Evolutionary conservation across 306 rosid species (phyloP).

Genomic region (Vicia sativa): DNA sequence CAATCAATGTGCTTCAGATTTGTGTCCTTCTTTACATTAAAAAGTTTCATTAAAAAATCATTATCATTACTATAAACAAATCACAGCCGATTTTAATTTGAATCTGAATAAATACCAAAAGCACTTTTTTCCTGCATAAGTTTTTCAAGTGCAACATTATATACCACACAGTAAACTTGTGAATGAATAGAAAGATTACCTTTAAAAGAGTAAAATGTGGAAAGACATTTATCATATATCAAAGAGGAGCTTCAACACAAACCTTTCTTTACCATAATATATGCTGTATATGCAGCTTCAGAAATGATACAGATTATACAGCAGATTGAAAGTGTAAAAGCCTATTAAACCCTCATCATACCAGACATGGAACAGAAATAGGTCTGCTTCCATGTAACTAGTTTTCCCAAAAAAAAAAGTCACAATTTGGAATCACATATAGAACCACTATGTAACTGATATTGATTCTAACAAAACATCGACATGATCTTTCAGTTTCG

Average conservation of each 20-base stretch:
- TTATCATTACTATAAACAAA: background rate
- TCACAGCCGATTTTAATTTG: background rate
- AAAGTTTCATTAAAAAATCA: background rate
- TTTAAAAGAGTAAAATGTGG: background rate
- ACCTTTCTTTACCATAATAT: conserved; percentile 21
- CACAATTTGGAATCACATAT: conserved; percentile 14
- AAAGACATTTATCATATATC: background rate
- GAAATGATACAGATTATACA: conserved; percentile 30
- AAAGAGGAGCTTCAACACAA: conserved; percentile 2
- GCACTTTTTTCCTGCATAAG: background rate
- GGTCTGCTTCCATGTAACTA: conserved; percentile 13
- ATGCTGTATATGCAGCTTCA: conserved; percentile 36
- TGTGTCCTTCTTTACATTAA: background rate
- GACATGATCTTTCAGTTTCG: conserved; percentile 68
- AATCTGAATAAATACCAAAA: background rate
- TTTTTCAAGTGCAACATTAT: background rate
- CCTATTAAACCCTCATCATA: conserved; percentile 24
- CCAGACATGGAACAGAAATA: conserved; percentile 33
- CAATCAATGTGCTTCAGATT: background rate
- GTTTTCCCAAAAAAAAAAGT: conserved; percentile 16
- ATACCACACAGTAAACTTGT: background rate
- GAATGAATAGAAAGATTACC: background rate
- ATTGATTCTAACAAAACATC: conserved; percentile 66
- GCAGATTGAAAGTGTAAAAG: conserved; percentile 18
- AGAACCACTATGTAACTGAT: conserved; percentile 54